Evolutionary conservation across 169 alveolate species (phyloP).

Genomic region (Plasmodium knowlesi): DNA sequence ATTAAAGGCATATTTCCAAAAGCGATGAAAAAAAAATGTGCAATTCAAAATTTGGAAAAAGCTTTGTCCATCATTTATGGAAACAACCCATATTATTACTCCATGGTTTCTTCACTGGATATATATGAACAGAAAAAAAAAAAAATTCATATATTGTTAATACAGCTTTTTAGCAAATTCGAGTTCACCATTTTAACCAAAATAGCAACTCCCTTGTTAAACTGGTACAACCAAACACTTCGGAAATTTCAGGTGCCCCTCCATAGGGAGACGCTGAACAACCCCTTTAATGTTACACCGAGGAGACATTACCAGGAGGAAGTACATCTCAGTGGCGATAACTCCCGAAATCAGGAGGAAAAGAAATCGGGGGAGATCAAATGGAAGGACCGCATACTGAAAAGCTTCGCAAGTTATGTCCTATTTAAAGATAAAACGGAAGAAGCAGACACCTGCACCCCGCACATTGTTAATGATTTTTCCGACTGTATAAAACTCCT

Average conservation of each 20-base stretch:
- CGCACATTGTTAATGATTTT: conserved; percentile 55
- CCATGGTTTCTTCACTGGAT: conserved; percentile 53
- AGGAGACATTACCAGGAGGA: not conserved
- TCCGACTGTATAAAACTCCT: conserved; percentile 55
- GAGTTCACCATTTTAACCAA: conserved; percentile 50
- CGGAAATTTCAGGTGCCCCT: conserved; percentile 17
- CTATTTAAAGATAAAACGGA: conserved; percentile 39
- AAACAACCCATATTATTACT: conserved; percentile 54
- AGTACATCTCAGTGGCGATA: not conserved
- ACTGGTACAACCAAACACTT: conserved; percentile 49
- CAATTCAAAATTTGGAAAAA: conserved; percentile 62
- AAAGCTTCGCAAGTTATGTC: conserved; percentile 37
- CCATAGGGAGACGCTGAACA: conserved; percentile 12
- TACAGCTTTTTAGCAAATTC: conserved; percentile 50
- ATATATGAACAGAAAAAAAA: conserved; percentile 54
- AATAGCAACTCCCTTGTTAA: conserved; percentile 38
- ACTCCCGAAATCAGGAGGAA: not conserved
- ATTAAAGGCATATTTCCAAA: conserved; percentile 31
- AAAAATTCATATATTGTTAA: conserved; percentile 35
- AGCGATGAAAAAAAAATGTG: conserved; percentile 66
- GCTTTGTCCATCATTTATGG: conserved; percentile 47
- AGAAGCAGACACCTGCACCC: not conserved
- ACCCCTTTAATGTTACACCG: conserved; percentile 28
- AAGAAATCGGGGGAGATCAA: not conserved
- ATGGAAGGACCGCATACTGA: conserved; percentile 1